phyloP scores from a whole-genome alignment of 805 yeast species.

The Candida suzukii region DNA sequence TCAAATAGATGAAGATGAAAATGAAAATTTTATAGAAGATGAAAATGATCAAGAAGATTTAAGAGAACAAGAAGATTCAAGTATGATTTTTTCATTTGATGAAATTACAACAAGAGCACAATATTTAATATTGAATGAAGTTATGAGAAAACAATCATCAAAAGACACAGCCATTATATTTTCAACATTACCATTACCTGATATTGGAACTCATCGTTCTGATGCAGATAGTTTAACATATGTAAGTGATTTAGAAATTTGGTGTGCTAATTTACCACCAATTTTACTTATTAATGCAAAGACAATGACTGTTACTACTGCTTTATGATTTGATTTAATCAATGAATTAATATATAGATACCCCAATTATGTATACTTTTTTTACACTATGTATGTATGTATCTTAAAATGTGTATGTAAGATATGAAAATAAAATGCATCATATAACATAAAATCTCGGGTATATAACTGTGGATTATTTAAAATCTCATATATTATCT shows the following conservation, averaged over 20 bases:
- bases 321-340: constrained; percentile 38
- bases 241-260: constrained; percentile 64
- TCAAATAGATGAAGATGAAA: background rate
- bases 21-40: background rate
- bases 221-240: constrained; percentile 68
- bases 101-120: constrained; percentile 91
- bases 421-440: no score
- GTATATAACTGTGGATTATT: no score
- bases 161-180: constrained; percentile 64
- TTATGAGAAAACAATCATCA: constrained; percentile 62
- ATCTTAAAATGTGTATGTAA: no score
- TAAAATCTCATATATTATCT: no score
- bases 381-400: no score
- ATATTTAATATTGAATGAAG: constrained; percentile 78
- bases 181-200: constrained; percentile 87
- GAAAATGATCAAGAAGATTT: constrained; percentile 6
- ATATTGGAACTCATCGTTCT: constrained; percentile 69
- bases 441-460: no score
- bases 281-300: constrained; percentile 78
- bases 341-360: no score
- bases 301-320: constrained; percentile 94
- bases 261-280: constrained; percentile 84
- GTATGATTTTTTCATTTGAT: constrained; percentile 47
- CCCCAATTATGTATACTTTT: no score
- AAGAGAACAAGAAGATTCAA: constrained; percentile 5